phyloP scores from a whole-genome alignment of 352 stramenopile genomes.

The Pythium coloratum region DNA sequence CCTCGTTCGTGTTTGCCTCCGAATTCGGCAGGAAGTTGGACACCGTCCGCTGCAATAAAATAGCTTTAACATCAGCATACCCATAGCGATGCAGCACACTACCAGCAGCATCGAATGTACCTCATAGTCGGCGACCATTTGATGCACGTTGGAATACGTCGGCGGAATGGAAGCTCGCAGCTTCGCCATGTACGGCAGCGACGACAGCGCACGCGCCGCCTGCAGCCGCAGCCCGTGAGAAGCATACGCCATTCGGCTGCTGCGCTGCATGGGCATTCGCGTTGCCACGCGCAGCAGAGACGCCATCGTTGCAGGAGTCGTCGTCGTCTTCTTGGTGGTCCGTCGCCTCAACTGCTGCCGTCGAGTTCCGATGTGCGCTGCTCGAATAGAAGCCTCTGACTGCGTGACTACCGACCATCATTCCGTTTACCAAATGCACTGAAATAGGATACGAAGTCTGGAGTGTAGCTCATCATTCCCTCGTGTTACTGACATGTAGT shows the following conservation, averaged over 20 bases:
- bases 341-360: not conserved
- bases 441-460: not conserved
- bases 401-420: not conserved
- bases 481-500: not conserved
- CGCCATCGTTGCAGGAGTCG: too few relatives aligned
- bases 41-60: constrained; percentile 35
- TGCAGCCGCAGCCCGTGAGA: not conserved
- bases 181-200: constrained; percentile 48
- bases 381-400: constrained; percentile 8
- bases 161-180: constrained; percentile 47
- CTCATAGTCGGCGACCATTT: constrained; percentile 50
- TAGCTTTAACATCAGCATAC: not conserved
- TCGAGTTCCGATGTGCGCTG: not conserved
- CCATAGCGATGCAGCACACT: too few relatives aligned
- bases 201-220: constrained; percentile 27
- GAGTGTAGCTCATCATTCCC: not conserved
- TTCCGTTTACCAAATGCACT: not conserved
- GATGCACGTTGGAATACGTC: constrained; percentile 41
- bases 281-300: not conserved
- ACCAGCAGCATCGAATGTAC: too few relatives aligned
- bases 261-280: not conserved
- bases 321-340: not conserved
- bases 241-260: not conserved
- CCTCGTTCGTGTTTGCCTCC: constrained; percentile 47
- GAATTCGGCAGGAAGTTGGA: constrained; percentile 43